Base-by-base conservation (phyloP, 192 early-diverging fungal genomes). In the Funneliformis geosporum region DNA sequence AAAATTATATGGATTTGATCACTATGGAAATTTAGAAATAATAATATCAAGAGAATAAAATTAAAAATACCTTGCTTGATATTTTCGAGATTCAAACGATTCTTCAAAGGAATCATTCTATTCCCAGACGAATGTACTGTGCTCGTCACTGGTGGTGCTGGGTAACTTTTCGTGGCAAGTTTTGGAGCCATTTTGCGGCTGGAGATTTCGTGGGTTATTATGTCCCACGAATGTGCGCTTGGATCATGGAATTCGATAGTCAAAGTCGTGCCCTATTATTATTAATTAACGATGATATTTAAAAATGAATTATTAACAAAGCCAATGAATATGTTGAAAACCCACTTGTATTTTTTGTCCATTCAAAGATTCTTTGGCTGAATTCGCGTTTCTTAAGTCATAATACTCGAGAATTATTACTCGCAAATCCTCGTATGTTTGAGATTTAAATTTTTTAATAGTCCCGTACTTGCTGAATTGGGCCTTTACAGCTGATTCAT, bases 301-400 rank as follows among this genome's bases (percentile, higher is more conserved):
- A 42, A 42, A 23, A 39, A 44, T 40, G 16, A 46, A 40, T 72
- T 27, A 47, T 2, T 8, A 0, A 66, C 6, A 28, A 38, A 0
- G 2, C 62, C 55, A 38, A n/a, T 78, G 69, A 18, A 25, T 62
- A 21, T 25, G 0, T 39, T 7, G 5, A 50, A n/a, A 16, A 68
- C 61, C 46, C 80, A 87, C 88, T 25, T 83, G 81, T 16, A 79
- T n/a, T 21, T 71, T 81, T 25, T 81, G 28, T 28, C 73, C 75
- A 64, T 84, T 75, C 11, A 90, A 80, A 8, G 65, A 60, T 0
- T 81, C 23, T 40, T 80, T 83, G 0, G 85, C 85, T 4, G 60
- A 67, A 28, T 80, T 60, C n/a, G 87, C 86, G 7, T 80, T 73
- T 47, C 89, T 82, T 12, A 80, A 81, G 55, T 90, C 89, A 55